Evolutionary conservation across 148 eudicot genomes (phyloP), one percentile per base, ranked within the genome.

Genomic region (Linanthus parryae): DNA sequence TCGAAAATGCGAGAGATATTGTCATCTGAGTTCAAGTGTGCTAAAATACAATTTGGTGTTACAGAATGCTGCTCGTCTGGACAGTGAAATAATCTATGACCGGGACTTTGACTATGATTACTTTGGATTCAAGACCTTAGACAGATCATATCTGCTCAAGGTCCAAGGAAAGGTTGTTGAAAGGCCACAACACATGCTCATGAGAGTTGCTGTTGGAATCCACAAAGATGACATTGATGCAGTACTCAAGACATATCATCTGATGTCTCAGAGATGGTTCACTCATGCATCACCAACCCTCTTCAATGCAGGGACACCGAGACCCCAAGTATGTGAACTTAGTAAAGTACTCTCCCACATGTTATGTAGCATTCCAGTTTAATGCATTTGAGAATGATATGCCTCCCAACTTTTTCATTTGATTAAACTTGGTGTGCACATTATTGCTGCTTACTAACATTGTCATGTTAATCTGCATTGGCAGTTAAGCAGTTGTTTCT

Each of bases 261-360:
- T 87, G 53, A 84, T 92, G 85, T 92, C 96, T 20, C 98, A 92
- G 72, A 64, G 96, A 44, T 83, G 98, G 96, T 92, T 92, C 73
- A 87, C 96, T 41, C 98, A 92, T 73, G 96, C 96, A 62, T 92
- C 98, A n/a, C 98, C 98, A 4, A 92, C 98, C 44, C 85, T 92
- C 18, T 92, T 92, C 55, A 83, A 92, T 74, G 87, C 96, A 8
- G 98, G 96, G 48, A 87, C 96, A 24, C 96, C 94, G 33, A 79
- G 87, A 58, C 98, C 96, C 29, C 98, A 91, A 65, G 98, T 91
- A 76, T 40, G 82, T 52, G 5, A 20, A 16, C n/a, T n/a, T n/a
- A n/a, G n/a, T n/a, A n/a, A n/a, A n/a, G n/a, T n/a, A n/a, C n/a
- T n/a, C n/a, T n/a, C n/a, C n/a, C n/a, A n/a, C n/a, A n/a, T n/a